phyloP scores from a whole-genome alignment of 225 moss, liverwort and hornwort species.

The Takakia lepidozioides region DNA sequence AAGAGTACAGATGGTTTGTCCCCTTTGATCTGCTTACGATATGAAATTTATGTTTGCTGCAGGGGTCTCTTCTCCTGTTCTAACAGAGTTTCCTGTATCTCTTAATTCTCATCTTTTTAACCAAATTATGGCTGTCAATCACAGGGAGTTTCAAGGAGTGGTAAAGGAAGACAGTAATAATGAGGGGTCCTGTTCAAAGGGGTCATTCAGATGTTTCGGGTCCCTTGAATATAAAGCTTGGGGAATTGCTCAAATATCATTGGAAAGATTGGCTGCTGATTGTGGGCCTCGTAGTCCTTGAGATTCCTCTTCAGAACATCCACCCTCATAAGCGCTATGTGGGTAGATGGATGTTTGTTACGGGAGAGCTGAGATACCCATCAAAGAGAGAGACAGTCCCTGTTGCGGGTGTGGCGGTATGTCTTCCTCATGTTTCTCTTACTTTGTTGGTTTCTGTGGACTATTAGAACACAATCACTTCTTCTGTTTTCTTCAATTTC shows the following conservation, averaged over 20 bases:
- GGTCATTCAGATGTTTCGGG: too few relatives aligned
- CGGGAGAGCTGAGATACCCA: background rate
- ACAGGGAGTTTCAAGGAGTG: too few relatives aligned
- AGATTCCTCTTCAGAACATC: constrained; percentile 1
- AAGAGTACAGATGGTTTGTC: too few relatives aligned
- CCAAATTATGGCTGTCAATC: too few relatives aligned
- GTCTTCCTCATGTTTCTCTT: background rate
- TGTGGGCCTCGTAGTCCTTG: background rate
- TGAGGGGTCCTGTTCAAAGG: too few relatives aligned
- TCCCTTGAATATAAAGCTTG: background rate
- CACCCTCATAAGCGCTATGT: constrained; percentile 2
- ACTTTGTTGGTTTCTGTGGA: background rate
- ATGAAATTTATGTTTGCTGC: too few relatives aligned
- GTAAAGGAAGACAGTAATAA: too few relatives aligned
- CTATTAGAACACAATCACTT: background rate
- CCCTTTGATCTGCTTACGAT: too few relatives aligned
- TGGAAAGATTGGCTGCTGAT: background rate
- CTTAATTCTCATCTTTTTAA: too few relatives aligned
- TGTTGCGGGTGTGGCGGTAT: constrained; percentile 2
- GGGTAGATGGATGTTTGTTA: background rate
- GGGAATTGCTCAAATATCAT: background rate
- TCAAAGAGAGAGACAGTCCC: constrained; percentile 1
- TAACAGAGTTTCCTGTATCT: too few relatives aligned
- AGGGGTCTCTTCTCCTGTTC: too few relatives aligned
- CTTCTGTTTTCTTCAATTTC: background rate